These are phyloP conservation scores for Scedosporium minutisporum DNA, from an alignment of 2,329 filamentous ascomycete species.

Conservation along the genomic window DNA sequence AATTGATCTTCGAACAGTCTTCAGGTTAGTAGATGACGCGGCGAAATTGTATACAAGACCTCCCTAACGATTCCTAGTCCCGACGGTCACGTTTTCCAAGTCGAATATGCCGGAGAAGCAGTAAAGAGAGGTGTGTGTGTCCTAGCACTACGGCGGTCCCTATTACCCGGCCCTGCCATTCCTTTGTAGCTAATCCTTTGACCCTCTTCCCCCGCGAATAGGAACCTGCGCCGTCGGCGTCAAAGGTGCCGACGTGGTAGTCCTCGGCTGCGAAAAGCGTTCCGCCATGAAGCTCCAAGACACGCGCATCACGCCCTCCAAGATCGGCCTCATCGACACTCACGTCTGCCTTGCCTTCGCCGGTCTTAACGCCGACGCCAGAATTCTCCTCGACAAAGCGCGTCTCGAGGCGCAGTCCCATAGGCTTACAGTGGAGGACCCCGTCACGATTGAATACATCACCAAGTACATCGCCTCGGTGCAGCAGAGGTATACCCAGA, in stretches of 20 bases:
- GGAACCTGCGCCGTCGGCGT: conserved; percentile 97
- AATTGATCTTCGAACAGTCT: conserved; percentile 54
- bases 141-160: conserved; percentile 1
- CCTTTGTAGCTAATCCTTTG: conserved; percentile 4
- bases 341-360: conserved; percentile 97
- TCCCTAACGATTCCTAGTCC: conserved; percentile 58
- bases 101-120: conserved; percentile 97
- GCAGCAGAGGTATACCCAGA: conserved; percentile 98
- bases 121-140: conserved; percentile 76
- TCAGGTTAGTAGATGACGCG: conserved; percentile 50
- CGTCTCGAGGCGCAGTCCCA: conserved; percentile 95
- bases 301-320: conserved; percentile 96
- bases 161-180: not conserved
- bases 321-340: conserved; percentile 91
- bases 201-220: conserved; percentile 25
- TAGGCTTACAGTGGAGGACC: conserved; percentile 92
- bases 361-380: conserved; percentile 92
- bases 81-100: conserved; percentile 98
- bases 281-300: conserved; percentile 99
- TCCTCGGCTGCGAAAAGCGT: conserved; percentile 95
- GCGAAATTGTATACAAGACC: conserved; percentile 6
- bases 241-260: conserved; percentile 88
- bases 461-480: conserved; percentile 97
- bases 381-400: conserved; percentile 97
- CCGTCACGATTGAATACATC: conserved; percentile 97